Percentiles rank a stretch among this genome's conserved stretches.
phyloP scores from a whole-genome alignment of 1,284 basidiomycete genomes.

The Cutaneotrichosporon sp. region DNA sequence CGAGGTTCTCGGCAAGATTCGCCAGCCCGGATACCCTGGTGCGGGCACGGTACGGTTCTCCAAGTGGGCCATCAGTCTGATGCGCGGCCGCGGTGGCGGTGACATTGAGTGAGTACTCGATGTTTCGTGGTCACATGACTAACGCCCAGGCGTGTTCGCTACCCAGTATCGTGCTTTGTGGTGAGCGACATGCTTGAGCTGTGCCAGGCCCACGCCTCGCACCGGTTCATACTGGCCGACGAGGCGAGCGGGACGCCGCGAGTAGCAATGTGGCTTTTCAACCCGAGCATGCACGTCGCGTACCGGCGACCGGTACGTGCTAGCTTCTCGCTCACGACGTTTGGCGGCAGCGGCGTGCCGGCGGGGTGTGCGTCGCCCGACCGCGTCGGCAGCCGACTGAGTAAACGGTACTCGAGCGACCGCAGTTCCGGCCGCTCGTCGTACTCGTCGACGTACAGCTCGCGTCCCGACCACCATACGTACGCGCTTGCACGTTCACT shows the following conservation, averaged over 20 bases:
- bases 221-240: constrained; percentile 77
- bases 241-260: constrained; percentile 71
- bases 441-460: background rate
- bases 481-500: constrained; percentile 1
- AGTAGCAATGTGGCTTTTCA: constrained; percentile 87
- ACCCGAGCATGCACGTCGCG: constrained; percentile 69
- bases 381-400: background rate
- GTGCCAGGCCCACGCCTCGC: constrained; percentile 78
- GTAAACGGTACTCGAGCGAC: background rate
- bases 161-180: constrained; percentile 75
- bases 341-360: background rate
- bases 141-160: constrained; percentile 51
- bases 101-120: constrained; percentile 16
- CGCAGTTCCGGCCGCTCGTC: background rate
- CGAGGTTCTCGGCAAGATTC: constrained; percentile 64
- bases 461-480: background rate
- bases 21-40: constrained; percentile 41
- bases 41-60: constrained; percentile 55
- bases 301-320: constrained; percentile 49
- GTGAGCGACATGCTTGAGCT: constrained; percentile 81
- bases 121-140: background rate
- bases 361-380: background rate
- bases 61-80: constrained; percentile 73
- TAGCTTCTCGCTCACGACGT: background rate
- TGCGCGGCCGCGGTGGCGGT: constrained; percentile 56